These are phyloP conservation scores for Melanogaster broomeanus DNA, from an alignment of 768 basidiomycete species.

Conservation along the genomic window DNA sequence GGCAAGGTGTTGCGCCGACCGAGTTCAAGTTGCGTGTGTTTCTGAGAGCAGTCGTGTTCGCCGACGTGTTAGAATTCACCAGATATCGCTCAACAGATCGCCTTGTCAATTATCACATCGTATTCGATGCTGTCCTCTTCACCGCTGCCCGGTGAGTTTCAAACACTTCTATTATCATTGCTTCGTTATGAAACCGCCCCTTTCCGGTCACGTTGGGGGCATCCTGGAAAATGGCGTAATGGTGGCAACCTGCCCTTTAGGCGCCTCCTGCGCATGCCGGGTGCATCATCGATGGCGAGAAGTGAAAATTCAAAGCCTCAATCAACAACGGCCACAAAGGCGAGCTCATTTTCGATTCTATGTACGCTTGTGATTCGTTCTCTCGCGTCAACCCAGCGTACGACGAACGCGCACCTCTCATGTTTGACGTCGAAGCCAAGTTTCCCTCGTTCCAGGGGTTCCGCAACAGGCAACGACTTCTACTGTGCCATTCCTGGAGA, in stretches of 20 bases:
- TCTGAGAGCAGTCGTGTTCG: no score
- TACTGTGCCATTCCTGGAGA: slow-evolving; percentile 17
- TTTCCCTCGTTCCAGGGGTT: slow-evolving; percentile 17
- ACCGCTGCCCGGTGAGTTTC: slow-evolving; percentile 47
- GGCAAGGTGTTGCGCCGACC: no score
- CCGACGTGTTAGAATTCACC: no score
- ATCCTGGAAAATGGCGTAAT: slow-evolving; percentile 36
- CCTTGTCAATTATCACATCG: no score
- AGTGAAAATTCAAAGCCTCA: slow-evolving; percentile 31
- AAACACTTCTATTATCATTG: slow-evolving; percentile 2
- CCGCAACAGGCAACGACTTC: slow-evolving; percentile 17
- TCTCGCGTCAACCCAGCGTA: slow-evolving; percentile 27
- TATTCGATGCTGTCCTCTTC: slow-evolving; percentile 46
- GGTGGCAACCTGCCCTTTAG: slow-evolving; percentile 21
- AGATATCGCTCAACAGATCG: no score
- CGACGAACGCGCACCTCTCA: slow-evolving; percentile 19
- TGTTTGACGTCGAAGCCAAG: no score
- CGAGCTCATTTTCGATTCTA: slow-evolving; percentile 24
- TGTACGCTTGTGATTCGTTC: slow-evolving; percentile 30
- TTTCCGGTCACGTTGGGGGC: slow-evolving; percentile 26
- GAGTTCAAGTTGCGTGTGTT: no score
- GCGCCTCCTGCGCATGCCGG: slow-evolving; percentile 20
- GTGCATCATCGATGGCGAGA: slow-evolving; percentile 25
- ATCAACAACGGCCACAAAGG: slow-evolving; percentile 22
- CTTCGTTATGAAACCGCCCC: neutral